Base-by-base conservation (phyloP, 371 early-diverging fungal genomes). In the Apophysomyces trapeziformis region DNA sequence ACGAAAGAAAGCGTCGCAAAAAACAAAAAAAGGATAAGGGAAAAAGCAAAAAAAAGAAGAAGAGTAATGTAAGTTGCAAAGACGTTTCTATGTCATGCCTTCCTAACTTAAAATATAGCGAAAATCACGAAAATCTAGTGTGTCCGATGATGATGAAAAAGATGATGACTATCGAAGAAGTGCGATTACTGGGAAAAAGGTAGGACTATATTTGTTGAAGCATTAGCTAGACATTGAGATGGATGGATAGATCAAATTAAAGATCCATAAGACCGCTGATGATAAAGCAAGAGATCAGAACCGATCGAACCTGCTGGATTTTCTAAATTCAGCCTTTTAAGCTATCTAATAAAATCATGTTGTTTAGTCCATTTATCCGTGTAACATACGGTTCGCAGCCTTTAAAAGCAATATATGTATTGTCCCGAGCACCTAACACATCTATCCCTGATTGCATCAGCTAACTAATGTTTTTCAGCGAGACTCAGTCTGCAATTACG, bases 241-340 rank as follows among this genome's bases (percentile, higher is more conserved):
- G 32, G 32, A 9, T 50, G 54, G 21, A 8, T 62, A 77, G 77
- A 58, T 77, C 38, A 74, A 77, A 45, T 57, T 77, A 8, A 77
- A 77, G 68, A 62, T 74, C 7, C 69, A 70, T 43, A 77, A 77
- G 58, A 66, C 74, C 7, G 37, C 74, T 0, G 66, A 69, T 37
- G 74, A 77, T 61, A 77, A 74, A 45, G 56, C 62, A 39, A 57
- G 74, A 14, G 74, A 77, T 38, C 64, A 74, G 18, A 74, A 77
- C 26, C 66, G 78, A 2, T 74, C 78, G 21, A 72, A 70, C 36
- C 57, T 77, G 44, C 59, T 77, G 14, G 47, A 77, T 5, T 77
- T 74, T 45, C 38, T 73, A 36, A 77, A 74, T 57, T 71, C 74
- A 21, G 74, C 74, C n/a, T 77, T 74, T 45, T 77, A 62, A 76